Evolutionary conservation across 2,329 filamentous ascomycete genomes (phyloP).

Genomic region (Trichoderma sp.): DNA sequence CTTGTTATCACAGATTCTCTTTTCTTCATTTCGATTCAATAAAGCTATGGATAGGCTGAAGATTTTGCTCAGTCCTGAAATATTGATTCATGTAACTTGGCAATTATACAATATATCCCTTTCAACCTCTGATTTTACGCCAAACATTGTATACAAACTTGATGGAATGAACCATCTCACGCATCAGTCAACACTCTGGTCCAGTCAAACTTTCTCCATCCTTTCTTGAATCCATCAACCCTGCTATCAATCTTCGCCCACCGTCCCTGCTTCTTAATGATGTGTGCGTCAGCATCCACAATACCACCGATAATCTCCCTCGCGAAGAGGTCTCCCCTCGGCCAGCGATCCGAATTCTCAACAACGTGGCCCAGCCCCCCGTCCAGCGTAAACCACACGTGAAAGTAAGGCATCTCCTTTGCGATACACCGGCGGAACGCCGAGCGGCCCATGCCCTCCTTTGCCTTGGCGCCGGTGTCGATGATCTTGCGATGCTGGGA

Average conservation of each 20-base stretch:
- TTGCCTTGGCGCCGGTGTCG: conserved; percentile 71
- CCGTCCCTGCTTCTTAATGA: conserved; percentile 86
- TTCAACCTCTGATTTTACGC: neutral
- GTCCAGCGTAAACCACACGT: conserved; percentile 91
- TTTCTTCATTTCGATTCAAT: neutral
- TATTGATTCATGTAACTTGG: neutral
- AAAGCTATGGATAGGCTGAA: too few relatives aligned
- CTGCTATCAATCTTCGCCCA: conserved; percentile 75
- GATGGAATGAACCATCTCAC: neutral
- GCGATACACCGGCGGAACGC: conserved; percentile 83
- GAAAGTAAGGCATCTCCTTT: conserved; percentile 98
- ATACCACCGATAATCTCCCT: conserved; percentile 91
- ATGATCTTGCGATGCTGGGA: conserved; percentile 93
- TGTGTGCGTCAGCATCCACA: conserved; percentile 77
- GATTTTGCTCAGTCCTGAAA: neutral
- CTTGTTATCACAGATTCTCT: conserved; percentile 5
- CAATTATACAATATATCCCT: too few relatives aligned
- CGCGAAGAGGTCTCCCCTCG: conserved; percentile 88
- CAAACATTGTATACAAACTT: neutral
- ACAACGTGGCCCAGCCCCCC: conserved; percentile 92
- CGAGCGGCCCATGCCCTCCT: conserved; percentile 69
- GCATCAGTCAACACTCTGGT: conserved; percentile 59
- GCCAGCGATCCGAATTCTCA: conserved; percentile 84
- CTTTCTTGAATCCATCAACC: conserved; percentile 77
- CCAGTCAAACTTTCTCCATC: conserved; percentile 95